Evolutionary conservation across 805 yeast species (phyloP).

Genomic region (Yamadazyma sp.): DNA sequence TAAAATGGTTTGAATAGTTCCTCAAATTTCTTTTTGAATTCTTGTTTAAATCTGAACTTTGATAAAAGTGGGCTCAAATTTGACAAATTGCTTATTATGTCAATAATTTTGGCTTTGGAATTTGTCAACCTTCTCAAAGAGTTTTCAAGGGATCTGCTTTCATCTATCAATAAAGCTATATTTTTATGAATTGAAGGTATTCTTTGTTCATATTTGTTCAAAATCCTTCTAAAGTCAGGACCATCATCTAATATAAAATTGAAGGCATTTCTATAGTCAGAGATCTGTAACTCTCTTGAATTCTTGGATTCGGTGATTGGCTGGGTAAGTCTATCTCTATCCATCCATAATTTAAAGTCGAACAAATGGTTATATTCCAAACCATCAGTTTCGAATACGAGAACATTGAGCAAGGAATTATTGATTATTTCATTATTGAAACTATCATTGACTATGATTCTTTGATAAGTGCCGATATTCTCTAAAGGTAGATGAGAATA

Average conservation of each 20-base stretch:
- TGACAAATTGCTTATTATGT: conserved; percentile 19
- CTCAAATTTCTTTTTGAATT: conserved; percentile 23
- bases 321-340: conserved; percentile 4
- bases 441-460: conserved; percentile 26
- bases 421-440: conserved; percentile 15
- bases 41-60: conserved; percentile 21
- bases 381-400: conserved; percentile 21
- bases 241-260: conserved; percentile 40
- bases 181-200: conserved; percentile 27
- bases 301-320: not conserved
- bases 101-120: conserved; percentile 21
- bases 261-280: conserved; percentile 28
- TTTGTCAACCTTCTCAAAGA: conserved; percentile 17
- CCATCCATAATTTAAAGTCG: conserved; percentile 27
- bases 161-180: conserved; percentile 26
- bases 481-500: conserved; percentile 25
- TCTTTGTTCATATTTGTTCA: conserved; percentile 28
- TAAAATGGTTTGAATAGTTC: conserved; percentile 32
- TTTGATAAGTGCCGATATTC: conserved; percentile 15
- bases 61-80: conserved; percentile 23
- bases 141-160: conserved; percentile 28
- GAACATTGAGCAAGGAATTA: conserved; percentile 19
- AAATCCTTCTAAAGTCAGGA: conserved; percentile 37
- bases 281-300: conserved; percentile 15
- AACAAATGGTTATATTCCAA: conserved; percentile 18